Evolutionary conservation across 441 rosid genomes (phyloP), one percentile per base, ranked within the genome.

Genomic region (Adansonia gregorii): DNA sequence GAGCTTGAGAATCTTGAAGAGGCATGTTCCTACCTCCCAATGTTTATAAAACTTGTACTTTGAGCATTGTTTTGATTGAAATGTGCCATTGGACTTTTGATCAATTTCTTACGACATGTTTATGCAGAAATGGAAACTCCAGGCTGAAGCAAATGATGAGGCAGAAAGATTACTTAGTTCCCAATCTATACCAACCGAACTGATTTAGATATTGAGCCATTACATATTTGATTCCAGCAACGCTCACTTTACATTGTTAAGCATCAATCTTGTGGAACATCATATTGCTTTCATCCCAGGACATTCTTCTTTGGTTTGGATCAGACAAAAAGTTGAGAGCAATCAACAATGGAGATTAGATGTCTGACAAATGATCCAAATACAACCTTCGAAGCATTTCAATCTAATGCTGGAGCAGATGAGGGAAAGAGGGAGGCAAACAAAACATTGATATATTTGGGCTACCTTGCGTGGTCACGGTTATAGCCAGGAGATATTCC

Each of bases 1-100:
- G 99, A 95, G 86, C 92, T 95, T 11, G 98, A 95, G 84, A 91
- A 94, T 81, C 95, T 95, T 82, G 98, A 95, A 87, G 99, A 91
- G 97, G 99, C 82, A 87, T 65, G 80, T 71, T 58, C 60, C 55
- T 49, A 20, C 77, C 46, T 70, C 76, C 78, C 63, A 22, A 20
- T 68, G 45, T 20, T 12, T 31, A 35, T 35, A 35, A 5, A 27
- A 15, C 20, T 35, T 35, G 20, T 35, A 35, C 11, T 15, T 8
- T 15, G 2, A 19, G 46, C 20, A 14, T 41, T 35, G 68, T 3
- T 35, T 39, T 35, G 46, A 31, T 64, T 6, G 46, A 35, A 64
- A 31, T 31, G 39, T 31, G 39, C 39, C 45, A n/a, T 69, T 27
- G 52, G 55, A 19, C 41, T 20, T 24, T 61, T 22, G 8, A 54